Evolutionary conservation across 768 basidiomycete genomes (phyloP), one percentile per base, ranked within the genome.

Genomic region (Rhodosporidiobolus odoratus): DNA sequence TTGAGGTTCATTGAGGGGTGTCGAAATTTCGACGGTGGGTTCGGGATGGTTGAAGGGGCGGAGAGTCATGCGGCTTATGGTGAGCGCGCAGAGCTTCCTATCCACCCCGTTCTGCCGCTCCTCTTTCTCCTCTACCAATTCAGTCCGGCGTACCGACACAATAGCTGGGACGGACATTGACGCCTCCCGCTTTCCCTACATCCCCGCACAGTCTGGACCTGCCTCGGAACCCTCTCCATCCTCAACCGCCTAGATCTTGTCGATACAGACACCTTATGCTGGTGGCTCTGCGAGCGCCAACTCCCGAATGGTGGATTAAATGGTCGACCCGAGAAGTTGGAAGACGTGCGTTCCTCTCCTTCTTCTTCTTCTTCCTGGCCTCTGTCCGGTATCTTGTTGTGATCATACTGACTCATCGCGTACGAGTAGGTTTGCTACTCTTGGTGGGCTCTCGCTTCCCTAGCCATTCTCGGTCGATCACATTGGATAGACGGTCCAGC

Each of bases 271-370:
- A 89, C 86, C 37, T 81, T 97, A 2, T 89, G 83, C 4, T 94
- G 91, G 89, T 98, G 96, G 96, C 81, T 99, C 5, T 85, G 90
- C 10, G 96, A 98, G 77, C 84, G 96, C 12, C 96, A 99, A 78
- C 83, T 96, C 19, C 89, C 93, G 0, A 92, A 85, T 75, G 96
- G 96, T 13, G 96, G 96, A 0, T 81, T 99, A 68, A 98, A 98
- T 75, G 96, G 95, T 0, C 84, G 96, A n/a, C 96, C 96, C 16
- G 92, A 99, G 79, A 99, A 99, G 81, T 82, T 98, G 41, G 91
- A 93, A 81, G 95, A 98, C 78, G 96, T 95, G 75, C 75, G 87
- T 83, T 12, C 16, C 43, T 32, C 52, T 45, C 19, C 37, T 50
- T 47, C 35, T 30, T 12, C 37, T 50, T 25, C 21, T 50, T 8